A percentile compares a stretch with the other conserved stretches of the same genome.
Evolutionary conservation across 805 yeast genomes (phyloP).

Genomic region (Ogataea angusta): DNA sequence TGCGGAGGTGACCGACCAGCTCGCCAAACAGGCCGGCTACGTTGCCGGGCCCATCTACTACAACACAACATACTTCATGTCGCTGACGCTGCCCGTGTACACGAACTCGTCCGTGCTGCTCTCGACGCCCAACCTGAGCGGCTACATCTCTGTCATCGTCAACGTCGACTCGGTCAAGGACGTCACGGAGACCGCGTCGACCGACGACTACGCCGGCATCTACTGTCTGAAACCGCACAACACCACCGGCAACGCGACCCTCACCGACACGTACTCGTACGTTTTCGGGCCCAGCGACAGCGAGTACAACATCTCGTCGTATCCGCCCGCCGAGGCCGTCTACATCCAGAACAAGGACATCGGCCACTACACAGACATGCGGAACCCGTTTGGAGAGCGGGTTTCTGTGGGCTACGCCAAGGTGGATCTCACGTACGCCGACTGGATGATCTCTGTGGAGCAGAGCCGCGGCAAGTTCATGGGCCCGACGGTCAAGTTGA

Average conservation of each 20-base stretch:
- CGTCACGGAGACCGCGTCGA: slow-evolving; percentile 41
- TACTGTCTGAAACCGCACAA: slow-evolving; percentile 25
- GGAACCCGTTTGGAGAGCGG: slow-evolving; percentile 33
- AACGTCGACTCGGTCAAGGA: slow-evolving; percentile 41
- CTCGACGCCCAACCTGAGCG: slow-evolving; percentile 57
- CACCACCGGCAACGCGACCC: slow-evolving; percentile 22
- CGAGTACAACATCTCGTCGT: slow-evolving; percentile 11
- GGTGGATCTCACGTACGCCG: slow-evolving; percentile 39
- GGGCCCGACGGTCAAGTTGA: slow-evolving; percentile 57
- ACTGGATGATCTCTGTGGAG: slow-evolving; percentile 75
- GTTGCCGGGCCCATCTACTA: slow-evolving; percentile 65
- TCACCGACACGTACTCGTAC: slow-evolving; percentile 36
- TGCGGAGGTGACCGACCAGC: slow-evolving; percentile 39
- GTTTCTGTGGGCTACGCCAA: slow-evolving; percentile 59
- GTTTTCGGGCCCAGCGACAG: slow-evolving; percentile 34
- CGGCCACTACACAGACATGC: slow-evolving; percentile 41
- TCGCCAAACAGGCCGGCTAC: slow-evolving; percentile 43
- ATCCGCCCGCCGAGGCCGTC: slow-evolving; percentile 25
- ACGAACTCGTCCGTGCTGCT: slow-evolving; percentile 69
- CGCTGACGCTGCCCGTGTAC: slow-evolving; percentile 74
- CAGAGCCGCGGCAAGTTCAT: slow-evolving; percentile 58
- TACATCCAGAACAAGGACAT: slow-evolving; percentile 24
- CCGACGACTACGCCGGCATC: slow-evolving; percentile 35
- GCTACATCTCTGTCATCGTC: slow-evolving; percentile 63
- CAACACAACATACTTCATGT: slow-evolving; percentile 50